Evolutionary conservation across 1,284 basidiomycete genomes (phyloP), one percentile per base, ranked within the genome.

Genomic region (Anthracocystis setariae): DNA sequence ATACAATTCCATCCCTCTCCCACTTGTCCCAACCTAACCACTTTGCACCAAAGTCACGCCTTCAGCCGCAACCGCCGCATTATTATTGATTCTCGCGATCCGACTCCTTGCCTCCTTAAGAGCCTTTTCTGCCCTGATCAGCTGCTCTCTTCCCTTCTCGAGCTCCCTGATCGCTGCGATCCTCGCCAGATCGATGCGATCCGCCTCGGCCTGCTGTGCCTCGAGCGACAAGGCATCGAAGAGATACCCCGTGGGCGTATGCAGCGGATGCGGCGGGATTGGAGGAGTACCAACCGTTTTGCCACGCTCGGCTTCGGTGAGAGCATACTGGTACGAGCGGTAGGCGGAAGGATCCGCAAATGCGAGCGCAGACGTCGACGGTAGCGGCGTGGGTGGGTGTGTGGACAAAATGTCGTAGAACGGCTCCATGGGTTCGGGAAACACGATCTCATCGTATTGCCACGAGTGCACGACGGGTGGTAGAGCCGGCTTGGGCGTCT

Each of bases 401-500:
- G 87, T 86, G 0, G 90, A 89, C 46, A 98, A 88, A 55, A 92
- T 87, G 75, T 90, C 89, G 76, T 97, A 88, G 85, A 98, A 95
- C 25, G 89, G 86, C 64, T 93, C 90, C 65, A 91, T 93, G 1
- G 96, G 96, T 78, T 98, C 95, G 73, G 90, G 89, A 85, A 99
- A 98, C 46, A 98, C 93, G 64, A 98, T 88, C 75, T 99, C 96
- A 83, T 98, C 96, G 85, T 98, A 98, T 80, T 98, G 94, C 95
- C 96, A 99, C 0, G 93, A 92, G 83, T 98, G 92, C 17, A 82
- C 80, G 5, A 81, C 81, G 20, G 79, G 78, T 18, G 79, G 77
- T n/a, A 67, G 70, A 3, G 69, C 58, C 3, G 59, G 62, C 37
- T 61, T 71, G 32, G 57, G 42, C 15, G 61, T 21, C 13, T 52